These are phyloP conservation scores for Populus simonii DNA, from an alignment of 345 rosid species.

Conservation along the genomic window DNA sequence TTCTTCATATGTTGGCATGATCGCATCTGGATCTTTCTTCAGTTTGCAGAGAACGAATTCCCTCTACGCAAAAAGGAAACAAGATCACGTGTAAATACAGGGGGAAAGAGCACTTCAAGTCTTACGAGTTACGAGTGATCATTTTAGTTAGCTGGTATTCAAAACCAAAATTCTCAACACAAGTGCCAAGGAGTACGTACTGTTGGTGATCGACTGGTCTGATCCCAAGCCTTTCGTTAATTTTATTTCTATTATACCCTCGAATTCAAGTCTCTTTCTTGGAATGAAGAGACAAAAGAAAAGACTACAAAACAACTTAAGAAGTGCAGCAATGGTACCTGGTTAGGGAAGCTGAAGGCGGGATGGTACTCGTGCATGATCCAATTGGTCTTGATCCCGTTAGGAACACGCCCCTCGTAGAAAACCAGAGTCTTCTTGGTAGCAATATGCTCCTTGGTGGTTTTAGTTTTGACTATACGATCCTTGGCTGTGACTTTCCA, in stretches of 20 bases:
- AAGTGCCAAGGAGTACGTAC: too few species aligned
- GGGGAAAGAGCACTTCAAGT: too few species aligned
- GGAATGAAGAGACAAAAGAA: neutral
- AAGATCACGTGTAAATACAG: too few species aligned
- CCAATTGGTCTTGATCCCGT: slow-evolving; percentile 7
- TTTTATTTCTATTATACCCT: neutral
- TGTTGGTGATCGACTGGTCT: neutral
- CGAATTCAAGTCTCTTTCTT: neutral
- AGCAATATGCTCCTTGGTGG: neutral
- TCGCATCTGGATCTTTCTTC: neutral
- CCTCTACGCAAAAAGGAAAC: neutral
- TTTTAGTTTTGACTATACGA: neutral
- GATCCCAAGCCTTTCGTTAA: too few species aligned
- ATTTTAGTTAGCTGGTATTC: too few species aligned
- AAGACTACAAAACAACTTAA: neutral
- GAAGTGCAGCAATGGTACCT: neutral
- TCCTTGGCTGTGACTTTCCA: slow-evolving; percentile 19
- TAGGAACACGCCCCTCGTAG: neutral
- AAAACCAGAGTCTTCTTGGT: slow-evolving; percentile 16
- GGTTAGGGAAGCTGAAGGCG: neutral
- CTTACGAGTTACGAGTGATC: too few species aligned
- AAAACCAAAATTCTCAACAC: too few species aligned
- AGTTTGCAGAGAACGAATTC: slow-evolving; percentile 11
- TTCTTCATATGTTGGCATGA: neutral
- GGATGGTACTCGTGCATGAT: slow-evolving; percentile 15